phyloP scores from a whole-genome alignment of 2,329 filamentous ascomycete species.

The Fusarium hainanense region DNA sequence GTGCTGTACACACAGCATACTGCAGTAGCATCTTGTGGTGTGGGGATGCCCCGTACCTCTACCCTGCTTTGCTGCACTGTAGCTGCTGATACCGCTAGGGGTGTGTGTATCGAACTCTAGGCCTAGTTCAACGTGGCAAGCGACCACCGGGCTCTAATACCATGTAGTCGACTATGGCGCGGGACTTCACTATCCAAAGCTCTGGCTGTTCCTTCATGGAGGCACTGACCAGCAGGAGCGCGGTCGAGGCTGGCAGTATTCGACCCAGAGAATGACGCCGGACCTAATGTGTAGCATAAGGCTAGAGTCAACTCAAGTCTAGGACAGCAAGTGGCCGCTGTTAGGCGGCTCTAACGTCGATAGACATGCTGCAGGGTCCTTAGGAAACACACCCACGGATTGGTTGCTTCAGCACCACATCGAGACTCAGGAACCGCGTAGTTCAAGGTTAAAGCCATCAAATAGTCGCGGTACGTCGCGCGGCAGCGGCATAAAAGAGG shows the following conservation, averaged over 20 bases:
- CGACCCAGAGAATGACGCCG: neutral
- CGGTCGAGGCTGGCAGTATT: neutral
- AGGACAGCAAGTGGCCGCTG: conserved; percentile 3
- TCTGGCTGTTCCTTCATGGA: conserved; percentile 1
- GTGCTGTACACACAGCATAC: conserved; percentile 35
- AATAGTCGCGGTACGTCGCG: conserved; percentile 41
- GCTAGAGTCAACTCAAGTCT: neutral
- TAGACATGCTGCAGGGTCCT: conserved; percentile 45
- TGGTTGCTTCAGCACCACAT: conserved; percentile 35
- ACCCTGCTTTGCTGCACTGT: conserved; percentile 30
- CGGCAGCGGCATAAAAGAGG: conserved; percentile 31
- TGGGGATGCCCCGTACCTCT: conserved; percentile 39
- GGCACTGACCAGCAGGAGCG: conserved; percentile 3
- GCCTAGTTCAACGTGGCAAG: conserved; percentile 51
- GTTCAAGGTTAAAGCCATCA: conserved; percentile 22
- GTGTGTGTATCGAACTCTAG: conserved; percentile 39
- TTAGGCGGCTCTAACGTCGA: conserved; percentile 16
- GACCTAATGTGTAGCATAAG: neutral
- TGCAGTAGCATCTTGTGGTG: conserved; percentile 41
- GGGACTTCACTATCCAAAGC: neutral
- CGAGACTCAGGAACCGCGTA: conserved; percentile 43
- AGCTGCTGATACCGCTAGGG: conserved; percentile 35
- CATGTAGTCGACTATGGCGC: conserved; percentile 16
- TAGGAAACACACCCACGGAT: conserved; percentile 23
- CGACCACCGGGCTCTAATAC: conserved; percentile 36